Base-by-base conservation (phyloP, 768 basidiomycete species). In the Mycena filopes region DNA sequence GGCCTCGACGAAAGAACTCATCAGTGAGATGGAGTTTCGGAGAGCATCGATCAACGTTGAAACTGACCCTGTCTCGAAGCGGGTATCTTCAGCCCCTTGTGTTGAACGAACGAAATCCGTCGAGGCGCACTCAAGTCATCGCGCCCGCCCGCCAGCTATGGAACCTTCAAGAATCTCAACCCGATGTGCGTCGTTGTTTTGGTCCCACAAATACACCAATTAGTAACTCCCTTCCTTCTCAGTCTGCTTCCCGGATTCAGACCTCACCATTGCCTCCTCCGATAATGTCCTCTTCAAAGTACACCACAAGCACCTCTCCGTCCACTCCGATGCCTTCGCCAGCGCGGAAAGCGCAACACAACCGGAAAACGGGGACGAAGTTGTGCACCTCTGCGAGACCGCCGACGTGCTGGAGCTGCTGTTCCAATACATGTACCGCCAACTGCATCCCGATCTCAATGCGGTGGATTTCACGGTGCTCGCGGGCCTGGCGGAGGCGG, bases 381-480 rank as follows among this genome's bases (percentile, higher is more conserved):
- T 38, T 11, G 66, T 70, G 15, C 31, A 54, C 0, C 59, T 73
- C 3, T 65, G 70, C 2, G 72, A 73, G 55, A 26, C 58, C 13
- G 46, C 70, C 7, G 62, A 60, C 9, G 67, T 74, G 2, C 64
- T 74, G 12, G 73, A 72, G 13, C 45, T 70, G 11, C 40, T 74
- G 48, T 60, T 72, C 46, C 72, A 73, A 42, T 73, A 62, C 60
- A 68, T 73, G 60, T 69, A 70, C 43, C 64, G 60, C 1, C 66
- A 68, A 25, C 69, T 53, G 1, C 73, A 73, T 18, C 73, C 72
- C 3, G 62, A 70, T 28, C 67, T 74, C 25, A 20, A 36, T 15
- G 41, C 23, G 5, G 40, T 73, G 33, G 51, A 66, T 4, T 71
- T 72, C 58, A 25, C 26, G 8, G 38, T 62, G 11, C 21, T 69